phyloP scores from a whole-genome alignment of 2,329 filamentous ascomycete genomes.

The Apiospora rasikravindrae region DNA sequence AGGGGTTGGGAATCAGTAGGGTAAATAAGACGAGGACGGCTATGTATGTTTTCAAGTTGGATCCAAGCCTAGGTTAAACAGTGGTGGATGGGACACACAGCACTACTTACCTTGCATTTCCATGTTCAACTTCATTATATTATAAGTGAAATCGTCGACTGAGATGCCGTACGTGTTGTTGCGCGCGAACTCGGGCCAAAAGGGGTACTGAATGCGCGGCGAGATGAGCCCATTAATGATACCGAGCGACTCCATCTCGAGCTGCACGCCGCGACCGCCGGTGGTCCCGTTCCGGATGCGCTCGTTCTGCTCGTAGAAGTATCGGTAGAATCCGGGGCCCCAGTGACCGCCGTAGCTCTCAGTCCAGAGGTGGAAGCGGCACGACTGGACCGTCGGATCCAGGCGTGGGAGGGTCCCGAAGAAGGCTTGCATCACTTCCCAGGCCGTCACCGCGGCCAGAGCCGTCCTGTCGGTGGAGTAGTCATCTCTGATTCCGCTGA shows the following conservation, averaged over 20 bases:
- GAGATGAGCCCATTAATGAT: constrained; percentile 77
- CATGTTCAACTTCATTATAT: not conserved
- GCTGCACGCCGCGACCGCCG: not conserved
- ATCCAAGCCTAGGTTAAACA: no score
- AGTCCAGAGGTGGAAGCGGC: constrained; percentile 58
- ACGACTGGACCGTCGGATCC: constrained; percentile 44
- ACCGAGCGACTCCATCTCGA: constrained; percentile 67
- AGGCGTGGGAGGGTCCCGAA: constrained; percentile 38
- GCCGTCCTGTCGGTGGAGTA: constrained; percentile 36
- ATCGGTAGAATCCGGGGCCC: constrained; percentile 23
- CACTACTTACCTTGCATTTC: constrained; percentile 38
- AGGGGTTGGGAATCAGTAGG: not conserved
- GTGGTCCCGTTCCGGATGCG: constrained; percentile 4
- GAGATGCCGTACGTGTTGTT: constrained; percentile 71
- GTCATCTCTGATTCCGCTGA: constrained; percentile 32
- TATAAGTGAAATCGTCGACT: constrained; percentile 54
- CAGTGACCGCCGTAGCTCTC: constrained; percentile 29
- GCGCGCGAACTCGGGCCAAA: constrained; percentile 60
- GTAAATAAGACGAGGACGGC: not conserved
- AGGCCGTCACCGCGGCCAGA: constrained; percentile 58
- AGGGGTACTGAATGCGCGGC: constrained; percentile 62
- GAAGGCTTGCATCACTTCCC: constrained; percentile 62
- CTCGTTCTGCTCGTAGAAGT: constrained; percentile 20
- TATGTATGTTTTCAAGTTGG: constrained; percentile 21
- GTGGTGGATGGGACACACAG: constrained; percentile 36